Evolutionary conservation across 202 grass and related monocot genomes (phyloP).

Genomic region (Dendrocalamus latiflorus): DNA sequence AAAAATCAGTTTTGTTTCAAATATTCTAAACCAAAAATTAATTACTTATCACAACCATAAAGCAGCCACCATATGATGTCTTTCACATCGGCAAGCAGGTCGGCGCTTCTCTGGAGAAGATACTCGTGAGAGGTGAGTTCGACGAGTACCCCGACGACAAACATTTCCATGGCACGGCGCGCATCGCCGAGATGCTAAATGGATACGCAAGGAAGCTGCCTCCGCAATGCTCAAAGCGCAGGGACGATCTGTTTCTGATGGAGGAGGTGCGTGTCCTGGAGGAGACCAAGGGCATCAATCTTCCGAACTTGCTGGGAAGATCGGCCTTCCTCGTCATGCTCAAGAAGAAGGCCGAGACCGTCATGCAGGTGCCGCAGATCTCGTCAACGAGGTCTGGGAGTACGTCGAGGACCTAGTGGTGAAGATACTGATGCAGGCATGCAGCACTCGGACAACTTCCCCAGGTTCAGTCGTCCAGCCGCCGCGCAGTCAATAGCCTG

Average conservation of each 20-base stretch:
- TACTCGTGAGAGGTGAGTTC: slow-evolving; percentile 41
- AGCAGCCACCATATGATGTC: too few species aligned
- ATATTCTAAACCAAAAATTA: too few species aligned
- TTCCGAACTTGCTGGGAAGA: slow-evolving; percentile 52
- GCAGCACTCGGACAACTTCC: slow-evolving; percentile 15
- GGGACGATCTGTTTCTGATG: slow-evolving; percentile 33
- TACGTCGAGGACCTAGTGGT: slow-evolving; percentile 31
- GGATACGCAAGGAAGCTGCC: slow-evolving; percentile 8
- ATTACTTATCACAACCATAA: too few species aligned
- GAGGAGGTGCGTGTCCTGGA: slow-evolving; percentile 51
- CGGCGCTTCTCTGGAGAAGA: slow-evolving; percentile 18
- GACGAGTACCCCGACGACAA: slow-evolving; percentile 36
- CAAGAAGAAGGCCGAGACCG: slow-evolving; percentile 14
- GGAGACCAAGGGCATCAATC: slow-evolving; percentile 40
- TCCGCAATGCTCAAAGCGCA: neutral
- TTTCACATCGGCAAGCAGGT: neutral
- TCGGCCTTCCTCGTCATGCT: slow-evolving; percentile 24
- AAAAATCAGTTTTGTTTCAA: too few species aligned
- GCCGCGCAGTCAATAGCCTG: slow-evolving; percentile 36
- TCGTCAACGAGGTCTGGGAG: slow-evolving; percentile 16
- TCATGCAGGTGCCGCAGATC: slow-evolving; percentile 32
- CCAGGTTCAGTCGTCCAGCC: slow-evolving; percentile 32
- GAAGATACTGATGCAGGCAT: neutral
- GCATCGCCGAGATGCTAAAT: slow-evolving; percentile 37
- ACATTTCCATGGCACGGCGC: slow-evolving; percentile 32